A percentile compares a stretch with the other conserved stretches of the same genome.
Evolutionary conservation across 306 rosid species (phyloP).

Genomic region (Acacia acuminata): DNA sequence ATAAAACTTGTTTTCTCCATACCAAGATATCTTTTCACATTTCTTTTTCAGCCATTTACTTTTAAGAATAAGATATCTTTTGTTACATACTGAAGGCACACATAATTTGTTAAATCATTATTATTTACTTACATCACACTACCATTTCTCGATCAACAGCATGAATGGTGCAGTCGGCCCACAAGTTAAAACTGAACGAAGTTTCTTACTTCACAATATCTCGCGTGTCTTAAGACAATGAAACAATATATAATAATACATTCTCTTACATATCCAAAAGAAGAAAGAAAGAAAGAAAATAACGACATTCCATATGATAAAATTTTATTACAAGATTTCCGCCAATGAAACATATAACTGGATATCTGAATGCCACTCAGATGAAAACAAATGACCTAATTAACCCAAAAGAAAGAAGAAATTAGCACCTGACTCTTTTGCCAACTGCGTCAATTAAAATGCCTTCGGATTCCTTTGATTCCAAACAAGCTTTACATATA

Average conservation of each 20-base stretch:
- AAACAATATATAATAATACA: neutral
- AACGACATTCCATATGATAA: neutral
- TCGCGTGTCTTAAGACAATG: neutral
- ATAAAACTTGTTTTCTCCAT: neutral
- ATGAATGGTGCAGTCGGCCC: neutral
- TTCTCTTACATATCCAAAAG: neutral
- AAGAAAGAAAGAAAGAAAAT: neutral
- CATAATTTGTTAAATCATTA: neutral
- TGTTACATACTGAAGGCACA: neutral
- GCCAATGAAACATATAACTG: neutral
- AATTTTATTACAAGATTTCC: neutral
- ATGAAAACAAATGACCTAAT: slow-evolving; percentile 8
- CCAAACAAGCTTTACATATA: slow-evolving; percentile 74
- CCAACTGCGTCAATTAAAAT: slow-evolving; percentile 32
- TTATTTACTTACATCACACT: neutral
- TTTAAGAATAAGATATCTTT: neutral
- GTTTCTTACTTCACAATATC: neutral
- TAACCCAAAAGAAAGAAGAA: neutral
- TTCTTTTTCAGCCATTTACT: neutral
- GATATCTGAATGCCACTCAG: neutral
- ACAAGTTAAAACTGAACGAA: neutral
- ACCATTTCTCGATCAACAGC: neutral
- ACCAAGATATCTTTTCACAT: neutral
- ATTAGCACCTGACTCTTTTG: slow-evolving; percentile 59
- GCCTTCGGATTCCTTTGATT: slow-evolving; percentile 47